phyloP scores from a whole-genome alignment of 2,329 filamentous ascomycete genomes.

The Pseudopyricularia javanii region DNA sequence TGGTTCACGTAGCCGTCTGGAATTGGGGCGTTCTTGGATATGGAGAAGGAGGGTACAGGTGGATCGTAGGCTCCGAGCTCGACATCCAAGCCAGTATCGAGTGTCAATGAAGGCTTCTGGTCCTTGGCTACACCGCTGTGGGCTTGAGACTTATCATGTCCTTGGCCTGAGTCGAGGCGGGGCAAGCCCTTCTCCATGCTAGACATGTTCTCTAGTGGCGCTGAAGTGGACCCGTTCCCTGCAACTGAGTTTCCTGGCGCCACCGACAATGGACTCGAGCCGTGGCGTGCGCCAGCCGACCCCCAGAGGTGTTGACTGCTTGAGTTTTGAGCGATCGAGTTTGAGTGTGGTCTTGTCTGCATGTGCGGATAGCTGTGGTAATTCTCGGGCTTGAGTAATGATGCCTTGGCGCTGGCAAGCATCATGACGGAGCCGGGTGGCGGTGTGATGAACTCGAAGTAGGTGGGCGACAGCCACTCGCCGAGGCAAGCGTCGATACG shows the following conservation, averaged over 20 bases:
- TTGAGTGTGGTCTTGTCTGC: constrained; percentile 15
- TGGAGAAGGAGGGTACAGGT: constrained; percentile 70
- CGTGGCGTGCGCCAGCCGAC: constrained; percentile 1
- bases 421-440: constrained; percentile 79
- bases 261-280: constrained; percentile 7
- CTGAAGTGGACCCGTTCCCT: neutral
- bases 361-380: constrained; percentile 36
- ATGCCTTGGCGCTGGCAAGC: constrained; percentile 79
- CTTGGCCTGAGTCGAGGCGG: neutral
- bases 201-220: constrained; percentile 14
- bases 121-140: constrained; percentile 5
- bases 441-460: constrained; percentile 84
- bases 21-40: constrained; percentile 69
- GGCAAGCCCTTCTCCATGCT: constrained; percentile 22
- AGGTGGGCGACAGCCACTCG: constrained; percentile 89
- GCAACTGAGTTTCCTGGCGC: constrained; percentile 3
- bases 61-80: constrained; percentile 44
- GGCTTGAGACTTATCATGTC: neutral
- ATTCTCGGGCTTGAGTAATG: constrained; percentile 67
- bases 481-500: constrained; percentile 87
- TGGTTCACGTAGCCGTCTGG: constrained; percentile 83
- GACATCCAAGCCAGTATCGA: neutral
- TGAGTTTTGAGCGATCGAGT: constrained; percentile 9
- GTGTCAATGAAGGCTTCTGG: neutral
- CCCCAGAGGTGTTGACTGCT: constrained; percentile 12